A percentile compares a stretch with the other conserved stretches of the same genome.
Evolutionary conservation across 129 eudicot genomes (phyloP).

Genomic region (Smallanthus sonchifolius): DNA sequence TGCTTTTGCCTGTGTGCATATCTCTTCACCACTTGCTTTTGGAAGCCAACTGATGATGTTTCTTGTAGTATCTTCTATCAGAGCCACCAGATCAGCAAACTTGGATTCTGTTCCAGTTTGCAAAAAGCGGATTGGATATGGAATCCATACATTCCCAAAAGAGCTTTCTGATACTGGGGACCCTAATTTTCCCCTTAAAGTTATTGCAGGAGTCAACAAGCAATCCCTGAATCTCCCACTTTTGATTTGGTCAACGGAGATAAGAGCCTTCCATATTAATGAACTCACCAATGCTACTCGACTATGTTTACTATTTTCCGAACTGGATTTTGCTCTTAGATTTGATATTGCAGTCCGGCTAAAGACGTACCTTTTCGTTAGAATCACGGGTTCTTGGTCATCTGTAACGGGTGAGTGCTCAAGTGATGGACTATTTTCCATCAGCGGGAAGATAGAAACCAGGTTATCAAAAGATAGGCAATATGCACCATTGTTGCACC

Average conservation of each 20-base stretch:
- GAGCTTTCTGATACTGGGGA: conserved; percentile 9
- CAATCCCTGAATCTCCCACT: conserved; percentile 12
- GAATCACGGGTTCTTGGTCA: not conserved
- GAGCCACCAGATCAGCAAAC: conserved; percentile 11
- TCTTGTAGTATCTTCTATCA: conserved; percentile 29
- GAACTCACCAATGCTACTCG: conserved; percentile 31
- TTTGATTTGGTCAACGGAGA: conserved; percentile 13
- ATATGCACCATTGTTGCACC: not conserved
- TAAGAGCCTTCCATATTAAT: conserved; percentile 28
- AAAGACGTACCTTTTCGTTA: conserved; percentile 19
- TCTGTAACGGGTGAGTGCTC: not conserved
- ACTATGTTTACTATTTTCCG: not conserved
- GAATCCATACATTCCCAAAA: conserved; percentile 29
- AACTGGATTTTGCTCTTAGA: conserved; percentile 12
- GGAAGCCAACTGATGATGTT: not conserved
- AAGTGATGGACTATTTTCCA: not conserved
- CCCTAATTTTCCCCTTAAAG: conserved; percentile 23
- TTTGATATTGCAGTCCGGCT: conserved; percentile 17
- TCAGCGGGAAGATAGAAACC: conserved; percentile 21
- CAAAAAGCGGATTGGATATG: conserved; percentile 19
- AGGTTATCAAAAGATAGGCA: conserved; percentile 17
- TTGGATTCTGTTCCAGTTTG: not conserved
- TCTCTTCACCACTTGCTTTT: conserved; percentile 25
- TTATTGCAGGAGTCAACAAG: conserved; percentile 23
- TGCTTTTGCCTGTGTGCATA: conserved; percentile 12